Percentiles rank a stretch among this genome's conserved stretches.
Evolutionary conservation across 495 filamentous ascomycete species (phyloP).

Genomic region (Penicillium canescens): DNA sequence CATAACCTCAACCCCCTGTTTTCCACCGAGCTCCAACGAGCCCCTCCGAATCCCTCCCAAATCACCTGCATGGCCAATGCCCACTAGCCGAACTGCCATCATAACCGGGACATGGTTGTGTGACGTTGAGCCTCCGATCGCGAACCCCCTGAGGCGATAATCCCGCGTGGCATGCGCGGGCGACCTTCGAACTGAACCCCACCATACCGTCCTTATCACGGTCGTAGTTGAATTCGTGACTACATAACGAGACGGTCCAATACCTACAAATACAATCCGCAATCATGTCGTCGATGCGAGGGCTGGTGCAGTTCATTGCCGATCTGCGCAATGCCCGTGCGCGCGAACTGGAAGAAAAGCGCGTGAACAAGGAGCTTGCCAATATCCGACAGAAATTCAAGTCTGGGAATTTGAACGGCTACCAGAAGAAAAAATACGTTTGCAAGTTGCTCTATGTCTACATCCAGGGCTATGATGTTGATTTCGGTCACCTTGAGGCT

Average conservation of each 20-base stretch:
- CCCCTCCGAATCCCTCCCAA: constrained; percentile 4
- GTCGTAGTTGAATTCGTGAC: too few relatives aligned
- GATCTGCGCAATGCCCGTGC: constrained; percentile 94
- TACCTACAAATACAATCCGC: constrained; percentile 1
- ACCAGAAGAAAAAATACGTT: constrained; percentile 99
- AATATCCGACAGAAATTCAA: constrained; percentile 82
- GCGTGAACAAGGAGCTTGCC: constrained; percentile 98
- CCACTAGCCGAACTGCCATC: constrained; percentile 11
- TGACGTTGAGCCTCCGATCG: constrained; percentile 29
- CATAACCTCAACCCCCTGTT: constrained; percentile 22
- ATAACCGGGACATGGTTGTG: constrained; percentile 33
- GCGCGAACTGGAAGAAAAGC: constrained; percentile 94
- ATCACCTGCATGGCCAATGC: constrained; percentile 22
- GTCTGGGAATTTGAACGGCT: constrained; percentile 88
- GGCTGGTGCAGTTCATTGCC: constrained; percentile 97
- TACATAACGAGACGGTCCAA: too few relatives aligned
- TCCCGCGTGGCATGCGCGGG: constrained; percentile 30
- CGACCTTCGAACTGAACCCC: constrained; percentile 19
- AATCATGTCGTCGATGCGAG: constrained; percentile 71
- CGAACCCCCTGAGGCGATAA: constrained; percentile 28
- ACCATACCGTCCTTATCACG: not conserved
- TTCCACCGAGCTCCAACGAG: constrained; percentile 9
- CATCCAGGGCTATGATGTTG: constrained; percentile 98
- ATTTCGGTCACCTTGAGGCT: constrained; percentile 97
- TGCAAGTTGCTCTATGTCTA: constrained; percentile 99